Base-by-base conservation (phyloP, 495 filamentous ascomycete genomes). In the Penicillium goetzii region DNA sequence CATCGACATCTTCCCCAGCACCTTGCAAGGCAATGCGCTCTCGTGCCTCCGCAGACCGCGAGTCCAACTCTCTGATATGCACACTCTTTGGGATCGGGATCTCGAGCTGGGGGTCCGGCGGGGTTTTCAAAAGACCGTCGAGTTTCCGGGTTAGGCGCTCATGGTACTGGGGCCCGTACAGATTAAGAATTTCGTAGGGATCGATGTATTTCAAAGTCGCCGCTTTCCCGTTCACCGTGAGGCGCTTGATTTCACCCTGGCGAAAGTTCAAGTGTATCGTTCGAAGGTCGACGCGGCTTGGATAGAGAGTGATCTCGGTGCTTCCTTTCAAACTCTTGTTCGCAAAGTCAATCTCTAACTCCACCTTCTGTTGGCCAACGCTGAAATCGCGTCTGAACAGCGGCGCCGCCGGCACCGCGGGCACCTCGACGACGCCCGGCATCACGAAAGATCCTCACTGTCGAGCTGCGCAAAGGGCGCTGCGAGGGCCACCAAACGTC, bases 261-360 rank as follows among this genome's bases (percentile, higher is more conserved):
- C 93, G 88, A 68, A 93, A 92, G 70, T 97, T 91, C 64, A 99
- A 82, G 32, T 79, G 82, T 30, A 99, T 86, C n/a, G 80, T 82
- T 43, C 82, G 81, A 30, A 97, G 78, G 10, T 91, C 84, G 51
- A 86, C 84, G 43, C 79, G 75, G 33, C 87, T 84, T 14, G 90
- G 89, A 62, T 90, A 85, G 47, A 97, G 84, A 1, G 88, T 86
- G 62, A 99, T 90, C 56, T 91, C 90, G 11, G 90, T 90, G 65
- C 85, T 89, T 34, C 95, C 95, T 67, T 83, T 89, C 68, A 98
- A 72, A 70, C 83, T 87, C 70, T 88, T 89, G 26, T 83, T 84
- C 52, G 81, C 80, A 67, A 99, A 92, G 75, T 97, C 87, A 64
- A 99, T 83, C 61, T 98, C 93, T 57, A 98, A 80, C 63, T 93